phyloP scores from a whole-genome alignment of 345 rosid species.

The Hevea brasiliensis region DNA sequence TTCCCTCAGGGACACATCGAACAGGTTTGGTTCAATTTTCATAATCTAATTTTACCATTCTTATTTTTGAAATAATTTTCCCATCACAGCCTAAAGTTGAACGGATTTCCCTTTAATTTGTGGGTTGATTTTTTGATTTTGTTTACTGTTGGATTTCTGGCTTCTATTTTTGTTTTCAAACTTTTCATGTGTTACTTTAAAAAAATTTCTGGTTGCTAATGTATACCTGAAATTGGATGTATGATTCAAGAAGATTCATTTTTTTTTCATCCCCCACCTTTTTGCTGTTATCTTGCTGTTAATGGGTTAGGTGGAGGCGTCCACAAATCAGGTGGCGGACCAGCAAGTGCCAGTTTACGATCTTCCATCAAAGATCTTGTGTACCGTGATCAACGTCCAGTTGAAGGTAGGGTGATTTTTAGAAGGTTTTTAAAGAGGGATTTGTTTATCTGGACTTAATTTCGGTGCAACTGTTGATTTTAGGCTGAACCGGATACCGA shows the following conservation, averaged over 20 bases:
- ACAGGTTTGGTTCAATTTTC: conserved; percentile 34
- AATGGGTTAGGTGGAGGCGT: conserved; percentile 45
- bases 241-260: no score
- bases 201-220: no score
- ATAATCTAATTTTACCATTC: background rate
- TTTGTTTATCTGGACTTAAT: background rate
- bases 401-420: conserved; percentile 36
- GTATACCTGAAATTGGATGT: no score
- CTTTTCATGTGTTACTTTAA: no score
- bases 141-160: background rate
- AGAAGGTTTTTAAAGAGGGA: background rate
- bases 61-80: background rate
- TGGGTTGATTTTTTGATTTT: background rate
- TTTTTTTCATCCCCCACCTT: no score
- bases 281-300: background rate
- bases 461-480: background rate
- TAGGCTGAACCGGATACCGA: conserved; percentile 63
- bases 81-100: background rate
- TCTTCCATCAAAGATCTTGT: conserved; percentile 45
- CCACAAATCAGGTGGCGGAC: conserved; percentile 46
- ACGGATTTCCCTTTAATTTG: background rate
- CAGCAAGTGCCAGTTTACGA: conserved; percentile 45
- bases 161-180: background rate
- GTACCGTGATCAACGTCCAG: conserved; percentile 45
- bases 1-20: conserved; percentile 69